Evolutionary conservation across 352 stramenopile species (phyloP).

Genomic region (Globisporangium middletonii): DNA sequence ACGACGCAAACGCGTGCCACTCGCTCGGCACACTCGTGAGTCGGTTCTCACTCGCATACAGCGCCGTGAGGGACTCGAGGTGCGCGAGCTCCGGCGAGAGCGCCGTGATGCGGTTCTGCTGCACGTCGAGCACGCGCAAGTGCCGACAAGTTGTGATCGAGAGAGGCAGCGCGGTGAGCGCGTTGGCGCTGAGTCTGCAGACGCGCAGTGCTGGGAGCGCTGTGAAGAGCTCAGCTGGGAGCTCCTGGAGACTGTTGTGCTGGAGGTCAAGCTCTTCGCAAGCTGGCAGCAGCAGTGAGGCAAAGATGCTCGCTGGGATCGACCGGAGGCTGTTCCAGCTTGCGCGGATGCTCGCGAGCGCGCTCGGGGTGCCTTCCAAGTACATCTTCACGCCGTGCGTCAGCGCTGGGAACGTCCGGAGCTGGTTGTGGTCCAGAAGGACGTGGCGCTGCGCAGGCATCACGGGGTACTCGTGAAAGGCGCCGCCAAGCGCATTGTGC

Average conservation of each 20-base stretch:
- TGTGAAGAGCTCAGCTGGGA: slow-evolving; percentile 37
- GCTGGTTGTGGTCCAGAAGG: slow-evolving; percentile 32
- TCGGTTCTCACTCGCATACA: slow-evolving; percentile 48
- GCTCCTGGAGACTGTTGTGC: slow-evolving; percentile 34
- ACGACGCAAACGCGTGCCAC: slow-evolving; percentile 37
- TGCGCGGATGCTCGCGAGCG: slow-evolving; percentile 20
- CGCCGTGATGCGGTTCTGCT: slow-evolving; percentile 37
- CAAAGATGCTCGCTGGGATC: slow-evolving; percentile 13
- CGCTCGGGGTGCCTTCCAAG: slow-evolving; percentile 14
- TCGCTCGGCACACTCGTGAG: slow-evolving; percentile 34
- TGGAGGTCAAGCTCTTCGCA: slow-evolving; percentile 43
- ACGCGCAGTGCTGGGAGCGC: slow-evolving; percentile 26
- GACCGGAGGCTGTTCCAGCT: slow-evolving; percentile 26
- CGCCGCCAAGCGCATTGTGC: slow-evolving; percentile 11
- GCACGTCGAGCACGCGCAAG: slow-evolving; percentile 37
- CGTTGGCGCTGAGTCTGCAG: slow-evolving; percentile 39
- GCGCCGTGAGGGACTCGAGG: slow-evolving; percentile 23
- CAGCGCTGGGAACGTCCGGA: slow-evolving; percentile 20
- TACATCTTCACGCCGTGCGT: slow-evolving; percentile 4
- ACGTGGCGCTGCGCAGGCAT: slow-evolving; percentile 15
- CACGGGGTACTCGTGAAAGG: slow-evolving; percentile 21
- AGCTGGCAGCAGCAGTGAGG: slow-evolving; percentile 9
- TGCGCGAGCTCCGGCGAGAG: slow-evolving; percentile 23
- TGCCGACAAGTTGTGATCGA: slow-evolving; percentile 24
- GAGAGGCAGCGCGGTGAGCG: slow-evolving; percentile 24